A percentile compares a stretch with the other conserved stretches of the same genome.
These are phyloP conservation scores for Colletotrichum camelliae DNA, from an alignment of 2,329 filamentous ascomycete species.

Conservation along the genomic window DNA sequence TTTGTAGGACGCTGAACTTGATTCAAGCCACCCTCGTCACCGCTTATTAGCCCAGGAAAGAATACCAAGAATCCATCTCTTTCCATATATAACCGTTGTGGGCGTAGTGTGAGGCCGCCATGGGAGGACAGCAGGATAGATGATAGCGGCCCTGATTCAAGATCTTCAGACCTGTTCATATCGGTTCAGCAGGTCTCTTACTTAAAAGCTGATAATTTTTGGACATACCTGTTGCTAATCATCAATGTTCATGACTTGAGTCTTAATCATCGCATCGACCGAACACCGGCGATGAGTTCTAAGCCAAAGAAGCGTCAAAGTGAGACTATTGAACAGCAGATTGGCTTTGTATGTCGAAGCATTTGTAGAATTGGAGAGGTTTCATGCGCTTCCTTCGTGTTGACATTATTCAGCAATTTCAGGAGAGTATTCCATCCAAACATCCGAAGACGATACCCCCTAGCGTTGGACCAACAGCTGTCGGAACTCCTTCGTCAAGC, in stretches of 20 bases:
- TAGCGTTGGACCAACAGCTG: neutral
- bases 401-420: neutral
- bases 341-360: rapidly evolving
- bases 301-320: too few relatives aligned
- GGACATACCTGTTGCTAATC: too few relatives aligned
- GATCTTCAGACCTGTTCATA: too few relatives aligned
- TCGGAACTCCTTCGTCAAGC: neutral
- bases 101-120: too few relatives aligned
- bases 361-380: neutral
- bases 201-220: too few relatives aligned
- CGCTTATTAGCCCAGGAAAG: neutral
- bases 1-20: neutral
- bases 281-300: too few relatives aligned
- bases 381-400: neutral
- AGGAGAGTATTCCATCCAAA: neutral
- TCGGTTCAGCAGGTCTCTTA: too few relatives aligned
- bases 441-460: rapidly evolving
- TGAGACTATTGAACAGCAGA: neutral
- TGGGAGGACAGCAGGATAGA: too few relatives aligned
- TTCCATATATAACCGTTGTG: neutral
- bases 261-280: neutral
- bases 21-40: neutral
- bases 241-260: too few relatives aligned
- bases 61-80: rapidly evolving
- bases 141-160: too few relatives aligned